Evolutionary conservation across 2,329 filamentous ascomycete genomes (phyloP), one percentile per base, ranked within the genome.

Genomic region (Aspergillus sp.): DNA sequence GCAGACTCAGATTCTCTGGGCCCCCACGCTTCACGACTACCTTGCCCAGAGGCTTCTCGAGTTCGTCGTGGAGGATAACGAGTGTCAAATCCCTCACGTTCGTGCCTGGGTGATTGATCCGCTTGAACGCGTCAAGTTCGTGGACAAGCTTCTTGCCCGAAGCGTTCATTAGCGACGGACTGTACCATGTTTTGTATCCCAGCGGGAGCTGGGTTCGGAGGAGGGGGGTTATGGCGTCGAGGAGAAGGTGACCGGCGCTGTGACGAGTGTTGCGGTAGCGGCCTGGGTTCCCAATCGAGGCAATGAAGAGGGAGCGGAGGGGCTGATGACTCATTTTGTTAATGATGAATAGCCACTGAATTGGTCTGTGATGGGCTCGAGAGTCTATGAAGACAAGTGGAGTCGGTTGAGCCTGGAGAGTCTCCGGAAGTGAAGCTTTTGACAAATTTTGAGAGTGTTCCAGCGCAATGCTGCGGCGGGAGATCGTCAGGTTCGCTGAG

Each of bases 1-100:
- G 81, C 38, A 85, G 79, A 67, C 88, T 91, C 22, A 70, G 67
- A 54, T 81, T 74, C 51, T 74, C 68, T 2, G 73, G 66, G 2
- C 81, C 79, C 71, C 89, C 91, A 22, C 81, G 80, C 55, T 83
- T 83, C 5, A 90, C 78, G 48, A 80, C 84, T 13, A 96, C 81
- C 36, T 82, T 81, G 0, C 92, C 92, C 2, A 92, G 69, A 3
- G 82, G 78, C 42, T 84, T 81, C 67, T 97, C 93, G 34, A 98
- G 76, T 71, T 98, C 93, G 71, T 98, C 93, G 72, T 98, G 92
- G 18, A 98, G 79, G 12, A 98, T 78, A 0, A 98, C 85, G 15
- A 99, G 74, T 3, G 79, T 76, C 3, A 80, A 11, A 20, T 17
- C 36, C 12, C 13, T 32, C 7, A 41, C 13, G 12, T 15, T n/a